Percentiles rank a stretch among this genome's conserved stretches.
Evolutionary conservation across 2,329 filamentous ascomycete species (phyloP).

Genomic region (Geoglossum cookeanum): DNA sequence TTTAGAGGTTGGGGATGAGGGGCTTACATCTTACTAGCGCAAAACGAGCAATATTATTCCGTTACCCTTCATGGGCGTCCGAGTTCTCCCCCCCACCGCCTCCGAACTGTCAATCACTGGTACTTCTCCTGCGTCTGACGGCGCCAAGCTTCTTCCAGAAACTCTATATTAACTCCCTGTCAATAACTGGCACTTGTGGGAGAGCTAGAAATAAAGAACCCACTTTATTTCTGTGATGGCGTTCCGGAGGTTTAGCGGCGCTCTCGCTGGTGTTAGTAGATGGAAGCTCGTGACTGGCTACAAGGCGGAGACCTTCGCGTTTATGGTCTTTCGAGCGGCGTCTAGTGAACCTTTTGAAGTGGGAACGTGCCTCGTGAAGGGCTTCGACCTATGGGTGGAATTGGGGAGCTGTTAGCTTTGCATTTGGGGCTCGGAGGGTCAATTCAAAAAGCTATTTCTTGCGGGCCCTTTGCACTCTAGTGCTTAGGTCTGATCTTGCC

Average conservation of each 20-base stretch:
- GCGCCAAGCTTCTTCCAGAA: background rate
- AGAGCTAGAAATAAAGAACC: background rate
- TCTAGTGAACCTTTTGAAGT: background rate
- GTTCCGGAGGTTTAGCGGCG: background rate
- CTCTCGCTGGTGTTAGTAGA: background rate
- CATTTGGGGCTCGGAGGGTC: background rate
- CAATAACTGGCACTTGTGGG: background rate
- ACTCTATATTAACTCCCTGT: background rate
- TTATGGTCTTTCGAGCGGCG: conserved; percentile 4
- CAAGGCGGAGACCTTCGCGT: background rate
- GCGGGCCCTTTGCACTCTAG: background rate
- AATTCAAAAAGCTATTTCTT: background rate
- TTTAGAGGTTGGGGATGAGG: background rate
- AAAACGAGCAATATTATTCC: background rate
- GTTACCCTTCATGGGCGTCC: background rate
- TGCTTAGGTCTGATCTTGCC: background rate
- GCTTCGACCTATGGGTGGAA: background rate
- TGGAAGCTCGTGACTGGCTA: background rate
- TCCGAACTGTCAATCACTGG: background rate
- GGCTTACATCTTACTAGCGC: background rate
- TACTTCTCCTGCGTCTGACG: background rate
- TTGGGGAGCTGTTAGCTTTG: background rate
- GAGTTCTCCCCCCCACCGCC: background rate
- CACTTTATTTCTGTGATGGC: background rate
- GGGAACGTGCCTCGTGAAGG: background rate